Evolutionary conservation across 192 early-diverging fungal genomes (phyloP).

Genomic region (Entomortierella beljakovae): DNA sequence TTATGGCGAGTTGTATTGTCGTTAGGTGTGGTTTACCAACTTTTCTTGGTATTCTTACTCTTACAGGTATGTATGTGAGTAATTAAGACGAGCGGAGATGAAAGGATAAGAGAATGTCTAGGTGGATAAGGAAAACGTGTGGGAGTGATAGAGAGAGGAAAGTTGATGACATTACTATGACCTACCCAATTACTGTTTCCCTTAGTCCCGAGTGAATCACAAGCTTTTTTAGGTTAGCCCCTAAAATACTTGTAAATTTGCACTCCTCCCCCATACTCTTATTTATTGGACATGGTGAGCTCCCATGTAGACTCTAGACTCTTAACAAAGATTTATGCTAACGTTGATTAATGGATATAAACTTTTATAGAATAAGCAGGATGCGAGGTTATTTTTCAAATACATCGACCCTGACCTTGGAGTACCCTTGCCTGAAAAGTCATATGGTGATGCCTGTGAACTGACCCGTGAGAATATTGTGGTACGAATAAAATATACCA

Average conservation of each 20-base stretch:
- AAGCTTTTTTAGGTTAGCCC: neutral
- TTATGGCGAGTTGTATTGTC: slow-evolving; percentile 93
- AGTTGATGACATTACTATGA: neutral
- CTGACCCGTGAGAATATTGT: slow-evolving; percentile 79
- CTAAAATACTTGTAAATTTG: neutral
- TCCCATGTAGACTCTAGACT: too few relatives aligned
- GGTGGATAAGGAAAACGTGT: neutral
- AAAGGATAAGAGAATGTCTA: neutral
- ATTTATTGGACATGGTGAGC: too few relatives aligned
- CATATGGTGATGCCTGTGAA: slow-evolving; percentile 91
- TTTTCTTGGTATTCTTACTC: slow-evolving; percentile 89
- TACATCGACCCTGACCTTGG: slow-evolving; percentile 87
- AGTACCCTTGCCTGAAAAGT: slow-evolving; percentile 86
- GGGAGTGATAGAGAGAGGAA: too few relatives aligned
- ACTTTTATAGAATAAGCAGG: slow-evolving; percentile 79
- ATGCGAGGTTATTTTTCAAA: slow-evolving; percentile 82
- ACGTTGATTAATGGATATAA: neutral
- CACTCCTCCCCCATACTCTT: too few relatives aligned
- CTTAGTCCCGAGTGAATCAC: neutral
- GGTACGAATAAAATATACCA: slow-evolving; percentile 54
- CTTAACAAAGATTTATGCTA: neutral
- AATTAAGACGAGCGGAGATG: neutral
- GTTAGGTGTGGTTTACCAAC: slow-evolving; percentile 87
- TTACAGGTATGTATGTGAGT: slow-evolving; percentile 77
- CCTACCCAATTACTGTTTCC: neutral